Evolutionary conservation across 257 asterid species (phyloP).

Genomic region (Paulownia fortunei): DNA sequence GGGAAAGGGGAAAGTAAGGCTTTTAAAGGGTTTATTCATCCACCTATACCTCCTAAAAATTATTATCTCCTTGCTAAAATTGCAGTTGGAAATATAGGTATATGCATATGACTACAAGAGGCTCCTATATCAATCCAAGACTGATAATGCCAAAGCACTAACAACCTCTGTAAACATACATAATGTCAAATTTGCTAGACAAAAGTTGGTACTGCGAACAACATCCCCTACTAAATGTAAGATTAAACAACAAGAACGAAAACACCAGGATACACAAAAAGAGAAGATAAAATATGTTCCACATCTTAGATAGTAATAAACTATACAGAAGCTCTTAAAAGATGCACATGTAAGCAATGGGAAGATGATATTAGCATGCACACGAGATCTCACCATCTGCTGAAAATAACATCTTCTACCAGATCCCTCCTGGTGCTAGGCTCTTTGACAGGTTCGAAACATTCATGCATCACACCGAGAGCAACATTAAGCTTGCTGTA

Average conservation of each 20-base stretch:
- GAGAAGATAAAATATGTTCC: not conserved
- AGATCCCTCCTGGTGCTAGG: slow-evolving; percentile 72
- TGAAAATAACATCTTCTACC: slow-evolving; percentile 83
- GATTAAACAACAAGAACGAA: not conserved
- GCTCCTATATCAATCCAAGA: not conserved
- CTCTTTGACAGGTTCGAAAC: slow-evolving; percentile 86
- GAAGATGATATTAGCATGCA: not conserved
- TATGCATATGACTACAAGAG: not conserved
- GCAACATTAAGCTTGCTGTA: slow-evolving; percentile 78
- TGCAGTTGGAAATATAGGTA: not conserved
- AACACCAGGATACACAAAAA: not conserved
- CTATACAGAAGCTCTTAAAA: not conserved
- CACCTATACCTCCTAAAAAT: slow-evolving; percentile 17
- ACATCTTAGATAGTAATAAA: not conserved
- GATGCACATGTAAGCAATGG: not conserved
- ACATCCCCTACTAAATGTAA: not conserved
- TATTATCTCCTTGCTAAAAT: not conserved
- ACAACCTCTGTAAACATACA: not conserved
- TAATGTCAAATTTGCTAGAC: not conserved
- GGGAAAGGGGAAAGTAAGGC: not conserved
- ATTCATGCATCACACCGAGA: slow-evolving; percentile 85
- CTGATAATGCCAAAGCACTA: slow-evolving; percentile 6
- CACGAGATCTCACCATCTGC: slow-evolving; percentile 61
- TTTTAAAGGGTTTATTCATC: not conserved
- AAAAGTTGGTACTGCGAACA: not conserved